phyloP scores from a whole-genome alignment of 1,139 yeast genomes.

The Saccharomyces hybrid region DNA sequence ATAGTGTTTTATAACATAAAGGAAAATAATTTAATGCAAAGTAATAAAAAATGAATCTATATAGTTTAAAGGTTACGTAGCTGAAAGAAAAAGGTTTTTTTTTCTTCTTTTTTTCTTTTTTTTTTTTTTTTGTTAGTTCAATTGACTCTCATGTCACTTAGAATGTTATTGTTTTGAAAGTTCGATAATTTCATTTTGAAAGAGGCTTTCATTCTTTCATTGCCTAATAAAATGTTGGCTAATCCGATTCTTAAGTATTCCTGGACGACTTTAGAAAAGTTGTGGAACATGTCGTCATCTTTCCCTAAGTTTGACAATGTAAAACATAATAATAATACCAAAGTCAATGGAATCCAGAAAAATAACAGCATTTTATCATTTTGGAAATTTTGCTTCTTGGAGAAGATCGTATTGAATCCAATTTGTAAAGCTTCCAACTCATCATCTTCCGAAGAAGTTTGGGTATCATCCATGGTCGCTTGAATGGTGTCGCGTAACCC shows the following conservation, averaged over 20 bases:
- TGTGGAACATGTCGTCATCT: conserved; percentile 25
- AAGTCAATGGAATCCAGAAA: conserved; percentile 75
- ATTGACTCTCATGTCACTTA: conserved; percentile 11
- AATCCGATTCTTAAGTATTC: conserved; percentile 44
- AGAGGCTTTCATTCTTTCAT: conserved; percentile 57
- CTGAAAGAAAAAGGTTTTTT: conserved; percentile 2
- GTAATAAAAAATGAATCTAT: not conserved
- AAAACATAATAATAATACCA: conserved; percentile 46
- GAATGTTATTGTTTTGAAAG: conserved; percentile 20
- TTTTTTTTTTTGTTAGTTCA: conserved; percentile 2
- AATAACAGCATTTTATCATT: conserved; percentile 81
- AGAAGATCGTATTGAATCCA: conserved; percentile 47
- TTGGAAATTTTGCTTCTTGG: conserved; percentile 57
- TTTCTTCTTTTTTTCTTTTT: not conserved
- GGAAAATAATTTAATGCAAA: not conserved
- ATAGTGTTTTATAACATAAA: not conserved
- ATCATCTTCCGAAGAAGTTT: conserved; percentile 27
- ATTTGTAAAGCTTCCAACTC: conserved; percentile 47
- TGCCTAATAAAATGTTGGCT: conserved; percentile 61
- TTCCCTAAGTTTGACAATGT: conserved; percentile 48
- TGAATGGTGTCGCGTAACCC: conserved; percentile 3
- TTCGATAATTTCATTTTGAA: conserved; percentile 34
- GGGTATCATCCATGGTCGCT: conserved; percentile 16
- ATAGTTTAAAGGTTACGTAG: not conserved
- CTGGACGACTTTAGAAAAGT: conserved; percentile 34